phyloP scores from a whole-genome alignment of 2,329 filamentous ascomycete species.

The Tolypocladium tundrense region DNA sequence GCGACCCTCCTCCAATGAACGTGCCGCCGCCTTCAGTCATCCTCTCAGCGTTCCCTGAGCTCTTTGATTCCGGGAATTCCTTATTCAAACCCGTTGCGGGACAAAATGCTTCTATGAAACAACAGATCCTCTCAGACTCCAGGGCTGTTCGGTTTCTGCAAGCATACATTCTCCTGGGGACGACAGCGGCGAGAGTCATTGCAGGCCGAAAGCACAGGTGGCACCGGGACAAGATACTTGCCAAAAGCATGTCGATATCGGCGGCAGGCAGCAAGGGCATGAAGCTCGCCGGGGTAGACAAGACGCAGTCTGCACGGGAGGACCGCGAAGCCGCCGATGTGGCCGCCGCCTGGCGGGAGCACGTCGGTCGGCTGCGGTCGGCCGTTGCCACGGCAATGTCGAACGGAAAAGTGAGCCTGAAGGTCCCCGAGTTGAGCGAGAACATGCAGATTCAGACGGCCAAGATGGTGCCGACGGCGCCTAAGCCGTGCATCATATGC shows the following conservation, averaged over 20 bases:
- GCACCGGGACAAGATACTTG: slow-evolving; percentile 78
- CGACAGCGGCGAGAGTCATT: slow-evolving; percentile 68
- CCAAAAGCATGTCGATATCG: slow-evolving; percentile 83
- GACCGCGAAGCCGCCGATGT: slow-evolving; percentile 77
- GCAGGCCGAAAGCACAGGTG: slow-evolving; percentile 78
- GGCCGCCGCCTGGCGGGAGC: slow-evolving; percentile 61
- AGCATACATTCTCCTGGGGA: slow-evolving; percentile 52
- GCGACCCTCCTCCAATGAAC: slow-evolving; percentile 61
- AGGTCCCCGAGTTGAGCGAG: slow-evolving; percentile 61
- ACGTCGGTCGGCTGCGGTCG: slow-evolving; percentile 64
- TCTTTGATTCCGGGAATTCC: slow-evolving; percentile 56
- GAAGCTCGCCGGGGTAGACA: slow-evolving; percentile 84
- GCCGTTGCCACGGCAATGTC: slow-evolving; percentile 59
- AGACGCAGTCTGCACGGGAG: slow-evolving; percentile 70
- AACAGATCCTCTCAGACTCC: slow-evolving; percentile 53
- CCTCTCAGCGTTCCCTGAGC: slow-evolving; percentile 61
- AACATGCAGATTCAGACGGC: slow-evolving; percentile 57
- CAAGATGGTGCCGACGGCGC: slow-evolving; percentile 63
- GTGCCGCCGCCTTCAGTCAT: slow-evolving; percentile 81
- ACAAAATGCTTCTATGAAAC: slow-evolving; percentile 46
- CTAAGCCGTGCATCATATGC: slow-evolving; percentile 73
- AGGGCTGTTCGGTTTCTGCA: slow-evolving; percentile 52
- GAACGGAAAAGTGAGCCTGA: slow-evolving; percentile 39
- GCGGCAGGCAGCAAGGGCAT: slow-evolving; percentile 69
- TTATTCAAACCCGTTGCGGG: slow-evolving; percentile 57